Base-by-base conservation (phyloP, 208 protist species). In the Crithidia expoeki region DNA sequence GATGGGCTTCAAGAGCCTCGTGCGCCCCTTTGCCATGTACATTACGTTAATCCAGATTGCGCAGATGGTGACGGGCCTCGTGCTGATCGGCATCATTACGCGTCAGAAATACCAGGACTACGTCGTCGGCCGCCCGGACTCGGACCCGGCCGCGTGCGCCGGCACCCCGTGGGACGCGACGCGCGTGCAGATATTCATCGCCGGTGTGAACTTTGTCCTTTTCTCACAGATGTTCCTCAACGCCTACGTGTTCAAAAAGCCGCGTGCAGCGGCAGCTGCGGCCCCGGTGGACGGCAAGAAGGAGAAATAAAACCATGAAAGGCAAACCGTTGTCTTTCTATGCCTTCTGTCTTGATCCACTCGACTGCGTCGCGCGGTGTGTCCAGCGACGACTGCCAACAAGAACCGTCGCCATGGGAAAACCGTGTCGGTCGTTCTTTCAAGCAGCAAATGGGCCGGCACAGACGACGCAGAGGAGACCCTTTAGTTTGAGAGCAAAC, bases 21-120 rank as follows among this genome's bases (percentile, higher is more conserved):
- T 89, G 52, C 80, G 80, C 73, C 82, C 86, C 2, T 82, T 95
- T 42, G 88, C 81, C 30, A 80, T 80, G 56, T 81, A 91, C 66
- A 95, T 97, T 63, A 97, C 92, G 36, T 59, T 75, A n/a, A 30
- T 93, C 42, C 92, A 97, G 76, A 84, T 97, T 30, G 49, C 86
- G 4, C 96, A 98, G 80, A 98, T 98, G 94, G 85, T 97, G 53
- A 71, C 78, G 23, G 96, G 94, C 19, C 84, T 86, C 63, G 89
- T 33, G 80, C 86, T 58, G 4, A 58, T 33, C 33, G 7, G 4
- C 34, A 46, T 60, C 17, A 46, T 88, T 50, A 59, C 52, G 6
- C 74, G 72, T 49, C 32, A 72, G 47, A 75, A 74, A 58, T 62
- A 66, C 44, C 23, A 38, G 25, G 57, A 72, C 42, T 36, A 47